phyloP scores from a whole-genome alignment of 371 early-diverging fungal species.

The Dinochytrium kinnereticum region DNA sequence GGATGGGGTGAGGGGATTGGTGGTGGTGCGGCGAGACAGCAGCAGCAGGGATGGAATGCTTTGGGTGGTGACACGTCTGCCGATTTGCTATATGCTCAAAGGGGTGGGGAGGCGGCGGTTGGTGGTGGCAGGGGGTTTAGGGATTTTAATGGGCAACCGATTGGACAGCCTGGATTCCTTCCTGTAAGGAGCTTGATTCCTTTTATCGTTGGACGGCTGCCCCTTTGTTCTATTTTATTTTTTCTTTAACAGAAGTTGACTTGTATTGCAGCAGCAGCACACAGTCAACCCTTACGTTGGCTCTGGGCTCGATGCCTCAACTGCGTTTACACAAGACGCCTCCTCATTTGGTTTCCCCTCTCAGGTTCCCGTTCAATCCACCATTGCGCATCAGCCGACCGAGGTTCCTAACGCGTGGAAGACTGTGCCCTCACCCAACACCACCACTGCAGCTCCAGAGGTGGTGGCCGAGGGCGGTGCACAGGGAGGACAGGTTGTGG shows the following conservation, averaged over 20 bases:
- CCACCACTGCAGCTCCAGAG: background rate
- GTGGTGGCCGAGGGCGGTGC: background rate
- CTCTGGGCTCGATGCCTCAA: background rate
- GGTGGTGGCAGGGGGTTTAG: background rate
- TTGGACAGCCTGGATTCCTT: background rate
- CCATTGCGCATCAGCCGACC: no score
- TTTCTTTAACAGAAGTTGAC: background rate
- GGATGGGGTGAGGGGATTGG: background rate
- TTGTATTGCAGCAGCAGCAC: background rate
- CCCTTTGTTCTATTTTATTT: background rate
- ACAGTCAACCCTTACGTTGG: background rate
- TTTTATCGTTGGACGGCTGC: background rate
- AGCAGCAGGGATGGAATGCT: background rate
- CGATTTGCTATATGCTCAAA: background rate
- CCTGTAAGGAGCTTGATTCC: background rate
- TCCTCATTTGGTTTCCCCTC: background rate
- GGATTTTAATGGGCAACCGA: background rate
- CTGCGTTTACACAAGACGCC: background rate
- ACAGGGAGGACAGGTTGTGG: background rate
- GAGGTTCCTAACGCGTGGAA: background rate
- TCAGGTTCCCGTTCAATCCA: no score
- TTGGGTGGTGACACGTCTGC: background rate
- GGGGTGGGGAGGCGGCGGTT: no score
- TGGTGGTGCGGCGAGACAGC: constrained; percentile 5
- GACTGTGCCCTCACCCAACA: background rate